A percentile compares a stretch with the other conserved stretches of the same genome.
These are phyloP conservation scores for Colletotrichum eleusines DNA, from an alignment of 2,329 filamentous ascomycete species.

Conservation along the genomic window DNA sequence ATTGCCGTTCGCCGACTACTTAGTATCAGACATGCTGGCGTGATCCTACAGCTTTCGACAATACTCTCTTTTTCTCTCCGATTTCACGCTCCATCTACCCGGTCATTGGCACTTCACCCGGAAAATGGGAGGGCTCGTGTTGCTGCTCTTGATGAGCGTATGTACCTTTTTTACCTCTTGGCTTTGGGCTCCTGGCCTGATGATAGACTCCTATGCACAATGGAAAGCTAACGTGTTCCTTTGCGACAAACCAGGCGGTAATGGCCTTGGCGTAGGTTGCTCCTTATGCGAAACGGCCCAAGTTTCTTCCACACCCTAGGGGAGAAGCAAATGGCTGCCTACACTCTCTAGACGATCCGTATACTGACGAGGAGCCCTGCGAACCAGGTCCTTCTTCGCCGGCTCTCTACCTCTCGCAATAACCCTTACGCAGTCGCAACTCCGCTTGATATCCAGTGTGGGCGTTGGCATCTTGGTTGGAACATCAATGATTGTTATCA, in stretches of 20 bases:
- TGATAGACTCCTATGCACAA: slow-evolving; percentile 1
- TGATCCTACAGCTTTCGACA: slow-evolving; percentile 26
- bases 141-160: slow-evolving; percentile 58
- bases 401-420: slow-evolving; percentile 92
- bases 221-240: slow-evolving; percentile 23
- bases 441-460: slow-evolving; percentile 90
- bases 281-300: slow-evolving; percentile 34
- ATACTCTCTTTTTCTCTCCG: not conserved
- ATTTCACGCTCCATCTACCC: slow-evolving; percentile 2
- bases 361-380: slow-evolving; percentile 20
- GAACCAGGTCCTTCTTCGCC: slow-evolving; percentile 86
- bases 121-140: slow-evolving; percentile 55
- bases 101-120: slow-evolving; percentile 26
- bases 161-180: slow-evolving; percentile 43
- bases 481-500: slow-evolving; percentile 95
- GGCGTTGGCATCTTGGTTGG: slow-evolving; percentile 95
- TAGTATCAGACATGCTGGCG: slow-evolving; percentile 32
- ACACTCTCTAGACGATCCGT: slow-evolving; percentile 22
- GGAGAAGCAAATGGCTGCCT: slow-evolving; percentile 11
- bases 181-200: slow-evolving; percentile 33
- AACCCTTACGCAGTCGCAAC: slow-evolving; percentile 85
- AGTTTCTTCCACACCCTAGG: not conserved
- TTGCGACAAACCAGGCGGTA: slow-evolving; percentile 56
- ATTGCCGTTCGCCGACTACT: slow-evolving; percentile 8
- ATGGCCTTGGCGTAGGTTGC: slow-evolving; percentile 69